A percentile compares a stretch with the other conserved stretches of the same genome.
Evolutionary conservation across 192 early-diverging fungal species (phyloP).

Genomic region (Gamsiella multidivaricata): DNA sequence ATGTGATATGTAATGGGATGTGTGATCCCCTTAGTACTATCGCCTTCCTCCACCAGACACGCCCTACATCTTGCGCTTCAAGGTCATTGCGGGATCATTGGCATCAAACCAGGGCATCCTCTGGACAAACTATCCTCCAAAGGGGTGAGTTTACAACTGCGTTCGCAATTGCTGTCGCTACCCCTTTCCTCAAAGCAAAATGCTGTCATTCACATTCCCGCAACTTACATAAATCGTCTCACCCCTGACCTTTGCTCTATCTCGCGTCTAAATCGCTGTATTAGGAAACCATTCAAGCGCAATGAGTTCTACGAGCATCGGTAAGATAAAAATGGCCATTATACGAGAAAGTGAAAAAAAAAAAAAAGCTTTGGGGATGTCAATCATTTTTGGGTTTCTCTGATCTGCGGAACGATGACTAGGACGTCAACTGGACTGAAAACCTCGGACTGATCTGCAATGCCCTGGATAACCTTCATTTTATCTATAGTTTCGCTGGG

Average conservation of each 20-base stretch:
- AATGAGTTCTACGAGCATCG: slow-evolving; percentile 45
- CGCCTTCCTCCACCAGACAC: slow-evolving; percentile 77
- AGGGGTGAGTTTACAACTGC: slow-evolving; percentile 63
- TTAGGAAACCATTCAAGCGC: slow-evolving; percentile 49
- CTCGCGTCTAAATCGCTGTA: no score
- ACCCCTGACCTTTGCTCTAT: no score
- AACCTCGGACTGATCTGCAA: no score
- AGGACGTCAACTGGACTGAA: no score
- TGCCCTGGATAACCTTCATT: no score
- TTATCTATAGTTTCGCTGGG: slow-evolving; percentile 48
- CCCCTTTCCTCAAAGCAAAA: background rate
- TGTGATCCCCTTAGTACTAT: slow-evolving; percentile 66
- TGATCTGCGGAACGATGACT: no score
- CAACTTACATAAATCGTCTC: no score
- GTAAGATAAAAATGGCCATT: slow-evolving; percentile 2
- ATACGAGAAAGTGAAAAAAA: background rate
- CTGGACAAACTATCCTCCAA: slow-evolving; percentile 87
- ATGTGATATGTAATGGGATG: no score
- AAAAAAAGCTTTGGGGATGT: background rate
- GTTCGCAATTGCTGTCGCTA: slow-evolving; percentile 40
- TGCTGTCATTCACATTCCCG: no score
- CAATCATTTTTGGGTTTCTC: no score
- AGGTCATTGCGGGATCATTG: slow-evolving; percentile 79
- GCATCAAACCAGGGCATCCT: slow-evolving; percentile 80
- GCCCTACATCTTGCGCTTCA: slow-evolving; percentile 82